phyloP scores from a whole-genome alignment of 2,329 filamentous ascomycete genomes.

The Curvularia sp. region DNA sequence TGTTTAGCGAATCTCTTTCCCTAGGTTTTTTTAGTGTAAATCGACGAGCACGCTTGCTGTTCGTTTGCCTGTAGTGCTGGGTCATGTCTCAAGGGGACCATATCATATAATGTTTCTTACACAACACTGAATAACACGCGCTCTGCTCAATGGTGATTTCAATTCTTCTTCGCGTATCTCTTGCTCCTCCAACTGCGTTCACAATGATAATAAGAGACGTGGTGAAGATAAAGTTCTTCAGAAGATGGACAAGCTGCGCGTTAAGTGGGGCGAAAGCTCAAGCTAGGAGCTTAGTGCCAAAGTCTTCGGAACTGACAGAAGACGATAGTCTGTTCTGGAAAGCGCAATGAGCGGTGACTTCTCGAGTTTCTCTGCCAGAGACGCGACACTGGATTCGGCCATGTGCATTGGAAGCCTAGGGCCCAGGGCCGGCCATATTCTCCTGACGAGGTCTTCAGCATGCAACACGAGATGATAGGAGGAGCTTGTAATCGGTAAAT shows the following conservation, averaged over 20 bases:
- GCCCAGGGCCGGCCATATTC: neutral
- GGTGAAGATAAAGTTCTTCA: conserved; percentile 18
- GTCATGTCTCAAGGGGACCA: neutral
- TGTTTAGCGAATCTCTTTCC: neutral
- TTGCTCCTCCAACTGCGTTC: neutral
- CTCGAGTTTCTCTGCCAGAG: neutral
- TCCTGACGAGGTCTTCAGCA: neutral
- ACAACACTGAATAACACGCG: neutral
- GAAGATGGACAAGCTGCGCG: conserved; percentile 9
- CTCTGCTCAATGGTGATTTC: neutral
- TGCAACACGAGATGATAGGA: neutral
- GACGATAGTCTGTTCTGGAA: conserved; percentile 1
- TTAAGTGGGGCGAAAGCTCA: conserved; percentile 13
- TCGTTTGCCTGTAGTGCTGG: conserved; percentile 1
- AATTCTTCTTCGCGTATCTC: neutral
- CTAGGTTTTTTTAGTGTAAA: neutral
- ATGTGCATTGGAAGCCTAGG: neutral
- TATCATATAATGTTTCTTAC: neutral
- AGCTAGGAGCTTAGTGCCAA: conserved; percentile 11
- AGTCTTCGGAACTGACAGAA: neutral
- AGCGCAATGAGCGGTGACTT: neutral
- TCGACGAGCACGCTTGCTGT: neutral
- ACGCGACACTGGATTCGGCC: too few relatives aligned
- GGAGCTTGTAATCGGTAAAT: neutral
- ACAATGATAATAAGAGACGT: neutral